A percentile compares a stretch with the other conserved stretches of the same genome.
Evolutionary conservation across 345 rosid genomes (phyloP).

Genomic region (Geranium brycei): DNA sequence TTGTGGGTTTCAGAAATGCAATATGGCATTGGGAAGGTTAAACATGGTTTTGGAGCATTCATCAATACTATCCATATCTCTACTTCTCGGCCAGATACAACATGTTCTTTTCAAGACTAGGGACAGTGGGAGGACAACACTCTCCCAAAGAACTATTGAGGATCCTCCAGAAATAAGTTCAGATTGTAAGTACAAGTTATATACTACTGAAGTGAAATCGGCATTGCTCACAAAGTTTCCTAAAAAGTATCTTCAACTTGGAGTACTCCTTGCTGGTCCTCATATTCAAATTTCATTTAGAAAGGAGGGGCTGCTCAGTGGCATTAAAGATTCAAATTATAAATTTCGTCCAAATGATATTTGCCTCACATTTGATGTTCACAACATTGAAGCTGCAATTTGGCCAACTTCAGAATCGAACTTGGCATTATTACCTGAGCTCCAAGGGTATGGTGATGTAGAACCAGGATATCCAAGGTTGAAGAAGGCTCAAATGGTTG

Average conservation of each 20-base stretch:
- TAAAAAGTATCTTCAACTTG: conserved; percentile 57
- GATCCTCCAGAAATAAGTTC: conserved; percentile 27
- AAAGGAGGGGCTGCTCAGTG: conserved; percentile 26
- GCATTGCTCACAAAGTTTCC: conserved; percentile 40
- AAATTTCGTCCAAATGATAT: conserved; percentile 24
- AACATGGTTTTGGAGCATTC: conserved; percentile 37
- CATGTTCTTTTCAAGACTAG: conserved; percentile 26
- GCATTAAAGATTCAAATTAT: conserved; percentile 15
- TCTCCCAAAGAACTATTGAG: conserved; percentile 14
- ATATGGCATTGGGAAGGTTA: conserved; percentile 52
- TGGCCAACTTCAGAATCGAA: conserved; percentile 48
- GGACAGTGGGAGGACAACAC: conserved; percentile 18
- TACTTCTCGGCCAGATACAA: conserved; percentile 46
- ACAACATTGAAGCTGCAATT: conserved; percentile 45
- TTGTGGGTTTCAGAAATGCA: conserved; percentile 51
- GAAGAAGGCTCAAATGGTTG: conserved; percentile 37
- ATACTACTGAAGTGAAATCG: conserved; percentile 27
- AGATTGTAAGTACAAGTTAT: conserved; percentile 24
- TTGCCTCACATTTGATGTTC: conserved; percentile 49
- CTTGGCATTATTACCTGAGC: conserved; percentile 18
- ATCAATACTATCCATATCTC: conserved; percentile 36
- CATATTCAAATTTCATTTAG: conserved; percentile 32
- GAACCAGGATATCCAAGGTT: conserved; percentile 32
- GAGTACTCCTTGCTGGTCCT: conserved; percentile 60
- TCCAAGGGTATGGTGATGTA: conserved; percentile 23